Conservation (phyloP, 768 basidiomycete species). For the Leucogyrophana mollusca region DNA sequence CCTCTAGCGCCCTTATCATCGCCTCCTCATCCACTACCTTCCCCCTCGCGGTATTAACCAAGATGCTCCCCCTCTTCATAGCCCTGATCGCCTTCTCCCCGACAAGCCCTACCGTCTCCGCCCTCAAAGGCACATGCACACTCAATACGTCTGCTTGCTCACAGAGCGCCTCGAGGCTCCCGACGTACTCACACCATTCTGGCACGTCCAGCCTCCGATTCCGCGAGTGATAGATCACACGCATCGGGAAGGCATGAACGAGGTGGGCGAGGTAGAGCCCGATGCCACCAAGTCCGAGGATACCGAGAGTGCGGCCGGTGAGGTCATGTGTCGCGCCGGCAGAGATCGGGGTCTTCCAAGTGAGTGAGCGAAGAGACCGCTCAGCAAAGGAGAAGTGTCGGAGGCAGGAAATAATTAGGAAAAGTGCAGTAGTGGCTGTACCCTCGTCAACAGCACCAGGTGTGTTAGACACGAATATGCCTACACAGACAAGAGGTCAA, state of each 20-base stretch:
- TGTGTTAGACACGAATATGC: conserved; percentile 78
- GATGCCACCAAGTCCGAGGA: conserved; percentile 72
- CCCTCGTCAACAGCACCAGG: conserved; percentile 84
- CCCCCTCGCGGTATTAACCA: conserved; percentile 83
- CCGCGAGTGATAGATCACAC: conserved; percentile 74
- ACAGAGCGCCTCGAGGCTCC: conserved; percentile 60
- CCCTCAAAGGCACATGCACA: conserved; percentile 74
- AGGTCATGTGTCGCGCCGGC: conserved; percentile 53
- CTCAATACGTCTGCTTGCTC: conserved; percentile 75
- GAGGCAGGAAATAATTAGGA: conserved; percentile 69
- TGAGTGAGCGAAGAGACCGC: conserved; percentile 42
- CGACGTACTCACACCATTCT: conserved; percentile 73
- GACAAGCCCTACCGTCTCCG: conserved; percentile 68
- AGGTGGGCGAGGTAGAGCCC: conserved; percentile 65
- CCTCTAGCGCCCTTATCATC: conserved; percentile 75
- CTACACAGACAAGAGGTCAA: conserved; percentile 29
- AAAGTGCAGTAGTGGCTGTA: conserved; percentile 80
- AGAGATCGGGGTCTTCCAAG: conserved; percentile 55
- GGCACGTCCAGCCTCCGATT: conserved; percentile 54
- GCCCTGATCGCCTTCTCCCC: conserved; percentile 69
- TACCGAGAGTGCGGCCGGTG: conserved; percentile 62
- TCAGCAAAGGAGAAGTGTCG: conserved; percentile 71
- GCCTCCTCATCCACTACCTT: conserved; percentile 86
- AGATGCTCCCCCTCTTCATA: conserved; percentile 68
- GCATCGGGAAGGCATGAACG: conserved; percentile 80